phyloP scores from a whole-genome alignment of 306 rosid genomes.

The Oxytropis ochrocephala region DNA sequence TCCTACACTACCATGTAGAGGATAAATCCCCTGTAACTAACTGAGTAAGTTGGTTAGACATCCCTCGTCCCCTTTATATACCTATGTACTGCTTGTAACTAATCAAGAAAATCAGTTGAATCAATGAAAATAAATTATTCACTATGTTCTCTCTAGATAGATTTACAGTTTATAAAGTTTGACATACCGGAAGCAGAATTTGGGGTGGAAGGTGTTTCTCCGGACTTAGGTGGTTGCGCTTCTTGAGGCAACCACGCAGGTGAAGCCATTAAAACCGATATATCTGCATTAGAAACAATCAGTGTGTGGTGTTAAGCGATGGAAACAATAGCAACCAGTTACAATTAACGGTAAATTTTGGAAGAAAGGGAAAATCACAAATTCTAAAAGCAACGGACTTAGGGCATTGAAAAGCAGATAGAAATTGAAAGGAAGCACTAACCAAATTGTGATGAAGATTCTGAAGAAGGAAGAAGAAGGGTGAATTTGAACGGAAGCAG shows the following conservation, averaged over 20 bases:
- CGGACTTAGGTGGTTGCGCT: constrained; percentile 17
- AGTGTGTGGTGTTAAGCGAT: neutral
- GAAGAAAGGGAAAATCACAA: neutral
- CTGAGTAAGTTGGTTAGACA: too few species aligned
- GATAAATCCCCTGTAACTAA: too few species aligned
- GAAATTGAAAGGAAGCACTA: neutral
- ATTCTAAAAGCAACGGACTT: neutral
- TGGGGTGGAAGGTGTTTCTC: constrained; percentile 18
- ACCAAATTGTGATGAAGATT: neutral
- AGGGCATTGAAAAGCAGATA: neutral
- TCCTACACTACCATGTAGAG: too few species aligned
- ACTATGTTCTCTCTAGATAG: too few species aligned
- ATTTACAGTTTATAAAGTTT: too few species aligned
- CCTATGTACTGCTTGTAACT: too few species aligned
- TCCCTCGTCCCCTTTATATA: too few species aligned
- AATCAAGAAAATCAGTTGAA: too few species aligned
- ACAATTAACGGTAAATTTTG: neutral
- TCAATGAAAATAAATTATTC: too few species aligned
- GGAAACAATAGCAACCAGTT: neutral
- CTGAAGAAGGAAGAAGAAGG: neutral
- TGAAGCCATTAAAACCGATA: constrained; percentile 41
- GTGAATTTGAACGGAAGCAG: neutral
- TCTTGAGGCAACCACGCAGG: constrained; percentile 49
- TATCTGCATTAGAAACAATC: constrained; percentile 20
- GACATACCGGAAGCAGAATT: constrained; percentile 7